phyloP scores from a whole-genome alignment of 495 filamentous ascomycete genomes.

The Penicillium argentinense region DNA sequence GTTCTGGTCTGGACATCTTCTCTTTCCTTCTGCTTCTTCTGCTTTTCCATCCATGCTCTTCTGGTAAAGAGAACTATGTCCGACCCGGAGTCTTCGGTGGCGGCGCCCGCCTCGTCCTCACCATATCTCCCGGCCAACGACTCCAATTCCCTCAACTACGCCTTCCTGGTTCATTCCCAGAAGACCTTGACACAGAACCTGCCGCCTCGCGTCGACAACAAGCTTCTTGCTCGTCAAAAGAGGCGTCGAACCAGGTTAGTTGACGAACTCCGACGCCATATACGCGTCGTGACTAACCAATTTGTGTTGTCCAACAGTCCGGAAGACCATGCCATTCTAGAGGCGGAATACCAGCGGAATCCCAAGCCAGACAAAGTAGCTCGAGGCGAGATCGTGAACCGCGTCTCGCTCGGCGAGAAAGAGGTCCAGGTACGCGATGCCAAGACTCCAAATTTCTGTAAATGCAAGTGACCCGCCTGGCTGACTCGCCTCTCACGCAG shows the following conservation, averaged over 20 bases:
- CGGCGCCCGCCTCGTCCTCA: slow-evolving; percentile 34
- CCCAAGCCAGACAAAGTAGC: slow-evolving; percentile 91
- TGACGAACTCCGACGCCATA: neutral
- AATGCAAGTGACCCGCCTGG: slow-evolving; percentile 11
- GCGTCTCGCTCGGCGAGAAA: slow-evolving; percentile 90
- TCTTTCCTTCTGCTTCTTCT: slow-evolving; percentile 4
- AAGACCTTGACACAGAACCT: slow-evolving; percentile 61
- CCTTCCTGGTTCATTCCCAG: slow-evolving; percentile 70
- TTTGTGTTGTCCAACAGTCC: slow-evolving; percentile 47
- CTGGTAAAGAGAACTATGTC: slow-evolving; percentile 31
- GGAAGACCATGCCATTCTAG: slow-evolving; percentile 87
- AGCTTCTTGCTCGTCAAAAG: slow-evolving; percentile 65
- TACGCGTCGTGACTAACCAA: slow-evolving; percentile 15
- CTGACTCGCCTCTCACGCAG: slow-evolving; percentile 53
- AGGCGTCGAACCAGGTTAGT: slow-evolving; percentile 64
- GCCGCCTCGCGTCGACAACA: slow-evolving; percentile 66
- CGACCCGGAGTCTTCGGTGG: slow-evolving; percentile 36
- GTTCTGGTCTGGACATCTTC: slow-evolving; percentile 1
- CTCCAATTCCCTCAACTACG: slow-evolving; percentile 48
- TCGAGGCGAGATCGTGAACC: slow-evolving; percentile 77
- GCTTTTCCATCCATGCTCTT: slow-evolving; percentile 19
- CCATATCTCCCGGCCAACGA: slow-evolving; percentile 37
- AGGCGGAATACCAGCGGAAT: slow-evolving; percentile 81
- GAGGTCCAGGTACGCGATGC: slow-evolving; percentile 83
- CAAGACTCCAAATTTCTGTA: slow-evolving; percentile 24